Percentiles rank a stretch among this genome's conserved stretches.
Evolutionary conservation across 129 eudicot genomes (phyloP).

Genomic region (Heracleum sosnowskyi): DNA sequence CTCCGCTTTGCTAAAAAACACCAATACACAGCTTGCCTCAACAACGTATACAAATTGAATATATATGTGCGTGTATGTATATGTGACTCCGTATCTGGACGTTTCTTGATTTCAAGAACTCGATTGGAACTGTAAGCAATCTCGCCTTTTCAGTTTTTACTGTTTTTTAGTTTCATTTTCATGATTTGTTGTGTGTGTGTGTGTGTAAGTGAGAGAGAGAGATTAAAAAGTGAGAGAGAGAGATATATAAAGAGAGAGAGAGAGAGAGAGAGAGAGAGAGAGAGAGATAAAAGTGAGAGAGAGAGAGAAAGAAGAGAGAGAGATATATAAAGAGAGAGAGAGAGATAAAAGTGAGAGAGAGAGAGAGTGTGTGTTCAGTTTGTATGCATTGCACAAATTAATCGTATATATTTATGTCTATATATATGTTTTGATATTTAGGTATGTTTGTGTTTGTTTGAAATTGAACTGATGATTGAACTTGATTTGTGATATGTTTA

Average conservation of each 20-base stretch:
- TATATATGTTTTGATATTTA: not conserved
- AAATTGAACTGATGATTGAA: not conserved
- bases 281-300: not conserved
- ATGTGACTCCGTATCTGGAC: not conserved
- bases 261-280: not conserved
- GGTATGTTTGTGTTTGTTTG: not conserved
- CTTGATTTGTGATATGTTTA: not conserved
- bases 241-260: not conserved
- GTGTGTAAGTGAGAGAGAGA: not conserved
- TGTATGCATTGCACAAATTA: not conserved
- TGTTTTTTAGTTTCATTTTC: not conserved
- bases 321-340: no score
- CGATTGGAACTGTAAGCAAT: not conserved
- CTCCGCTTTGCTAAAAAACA: not conserved
- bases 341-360: not conserved
- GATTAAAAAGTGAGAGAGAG: not conserved
- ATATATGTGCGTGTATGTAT: not conserved
- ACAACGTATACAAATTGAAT: not conserved
- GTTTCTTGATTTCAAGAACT: slow-evolving; percentile 2
- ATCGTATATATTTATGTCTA: not conserved
- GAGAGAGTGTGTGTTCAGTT: not conserved
- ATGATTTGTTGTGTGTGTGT: not conserved
- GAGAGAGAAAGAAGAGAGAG: not conserved
- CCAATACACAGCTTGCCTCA: not conserved
- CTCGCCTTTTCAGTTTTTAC: not conserved